These are phyloP conservation scores for Tylopilus cervinicoccineus DNA, from an alignment of 768 basidiomycete species.

Conservation along the genomic window DNA sequence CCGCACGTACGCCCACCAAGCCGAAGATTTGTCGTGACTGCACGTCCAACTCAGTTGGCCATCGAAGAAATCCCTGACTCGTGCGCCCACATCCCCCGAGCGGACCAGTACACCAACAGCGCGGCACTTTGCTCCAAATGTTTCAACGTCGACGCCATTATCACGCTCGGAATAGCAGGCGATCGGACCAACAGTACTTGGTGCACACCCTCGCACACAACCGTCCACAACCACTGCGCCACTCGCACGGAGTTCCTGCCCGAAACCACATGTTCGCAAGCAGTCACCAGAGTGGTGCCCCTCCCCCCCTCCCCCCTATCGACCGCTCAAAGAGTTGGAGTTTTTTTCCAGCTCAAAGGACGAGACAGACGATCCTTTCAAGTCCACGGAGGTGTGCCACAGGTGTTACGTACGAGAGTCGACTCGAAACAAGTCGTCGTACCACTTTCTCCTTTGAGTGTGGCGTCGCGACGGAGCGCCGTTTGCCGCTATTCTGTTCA, in stretches of 20 bases:
- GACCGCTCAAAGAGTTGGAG: constrained; percentile 9
- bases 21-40: not conserved
- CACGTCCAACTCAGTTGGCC: not conserved
- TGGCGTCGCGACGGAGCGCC: constrained; percentile 4
- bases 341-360: not conserved
- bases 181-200: constrained; percentile 4
- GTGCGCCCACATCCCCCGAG: not conserved
- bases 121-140: constrained; percentile 3
- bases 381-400: constrained; percentile 20
- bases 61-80: not conserved
- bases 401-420: constrained; percentile 15
- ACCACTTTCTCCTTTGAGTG: constrained; percentile 1
- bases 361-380: not conserved
- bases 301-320: not conserved
- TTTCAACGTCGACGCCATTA: constrained; percentile 10
- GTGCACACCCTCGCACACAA: not conserved
- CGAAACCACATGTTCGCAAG: constrained; percentile 22
- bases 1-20: not conserved
- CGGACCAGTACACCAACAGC: constrained; percentile 2
- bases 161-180: constrained; percentile 1
- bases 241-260: constrained; percentile 17
- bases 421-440: constrained; percentile 5
- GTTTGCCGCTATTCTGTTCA: not conserved
- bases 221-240: constrained; percentile 13
- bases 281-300: constrained; percentile 17